Percentiles rank a stretch among this genome's conserved stretches.
Evolutionary conservation across 768 basidiomycete genomes (phyloP).

Genomic region (Imleria badia): DNA sequence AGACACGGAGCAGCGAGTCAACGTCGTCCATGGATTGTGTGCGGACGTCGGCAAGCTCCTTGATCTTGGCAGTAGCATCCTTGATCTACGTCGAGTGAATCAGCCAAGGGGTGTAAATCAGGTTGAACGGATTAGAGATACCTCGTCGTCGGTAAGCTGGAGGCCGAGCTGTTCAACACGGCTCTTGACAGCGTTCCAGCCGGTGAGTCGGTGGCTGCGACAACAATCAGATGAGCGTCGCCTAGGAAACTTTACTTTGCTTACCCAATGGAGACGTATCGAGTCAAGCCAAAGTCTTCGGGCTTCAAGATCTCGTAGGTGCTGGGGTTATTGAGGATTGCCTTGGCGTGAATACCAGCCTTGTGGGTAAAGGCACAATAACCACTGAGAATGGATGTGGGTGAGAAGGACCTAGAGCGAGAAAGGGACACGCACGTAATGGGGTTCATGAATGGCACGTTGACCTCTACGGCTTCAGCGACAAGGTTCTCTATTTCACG

Average conservation of each 20-base stretch:
- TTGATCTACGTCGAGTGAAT: conserved; percentile 60
- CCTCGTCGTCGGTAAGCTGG: conserved; percentile 86
- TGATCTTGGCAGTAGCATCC: conserved; percentile 99
- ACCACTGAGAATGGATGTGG: conserved; percentile 53
- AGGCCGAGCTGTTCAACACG: conserved; percentile 97
- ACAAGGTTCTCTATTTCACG: conserved; percentile 99
- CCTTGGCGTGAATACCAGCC: conserved; percentile 99
- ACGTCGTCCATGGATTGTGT: conserved; percentile 99
- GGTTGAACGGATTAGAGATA: conserved; percentile 20
- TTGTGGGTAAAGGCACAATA: conserved; percentile 99
- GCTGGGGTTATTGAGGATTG: conserved; percentile 98
- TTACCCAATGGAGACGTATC: conserved; percentile 96
- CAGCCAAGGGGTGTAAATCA: conserved; percentile 1
- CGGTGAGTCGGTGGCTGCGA: conserved; percentile 84
- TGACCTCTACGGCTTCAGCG: conserved; percentile 97
- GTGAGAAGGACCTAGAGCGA: not conserved
- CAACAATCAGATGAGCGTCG: conserved; percentile 3
- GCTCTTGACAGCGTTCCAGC: conserved; percentile 99
- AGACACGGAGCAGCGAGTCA: conserved; percentile 92
- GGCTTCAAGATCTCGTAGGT: conserved; percentile 99
- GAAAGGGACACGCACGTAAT: conserved; percentile 60
- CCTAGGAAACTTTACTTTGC: conserved; percentile 8
- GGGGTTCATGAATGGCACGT: conserved; percentile 96
- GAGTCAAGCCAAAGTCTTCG: conserved; percentile 95
- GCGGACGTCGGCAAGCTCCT: conserved; percentile 97